phyloP scores from a whole-genome alignment of 257 asterid genomes.

The Salvia rosmarinus region DNA sequence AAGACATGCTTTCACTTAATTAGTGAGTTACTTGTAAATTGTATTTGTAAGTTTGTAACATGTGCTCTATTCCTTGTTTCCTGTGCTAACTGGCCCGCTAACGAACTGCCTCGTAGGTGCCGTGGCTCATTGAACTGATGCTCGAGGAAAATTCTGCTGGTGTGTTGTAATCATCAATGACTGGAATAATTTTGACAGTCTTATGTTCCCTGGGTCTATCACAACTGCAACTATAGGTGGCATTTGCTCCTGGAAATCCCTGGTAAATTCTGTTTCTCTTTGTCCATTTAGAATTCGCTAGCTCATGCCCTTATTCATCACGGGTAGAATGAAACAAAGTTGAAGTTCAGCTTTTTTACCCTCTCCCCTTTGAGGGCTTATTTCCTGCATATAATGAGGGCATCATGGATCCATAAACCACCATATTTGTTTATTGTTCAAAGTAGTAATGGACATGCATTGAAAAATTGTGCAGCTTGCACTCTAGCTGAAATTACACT shows the following conservation, averaged over 20 bases:
- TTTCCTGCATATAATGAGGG: conserved; percentile 7
- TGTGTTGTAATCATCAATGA: conserved; percentile 28
- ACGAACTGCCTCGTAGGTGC: conserved; percentile 60
- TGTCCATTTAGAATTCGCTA: not conserved
- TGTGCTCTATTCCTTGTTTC: too few species aligned
- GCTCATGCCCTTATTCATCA: conserved; percentile 18
- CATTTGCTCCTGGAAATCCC: conserved; percentile 26
- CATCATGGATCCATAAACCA: not conserved
- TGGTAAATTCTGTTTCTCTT: conserved; percentile 37
- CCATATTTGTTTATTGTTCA: not conserved
- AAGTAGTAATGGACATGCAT: conserved; percentile 15
- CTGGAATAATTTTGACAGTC: conserved; percentile 28
- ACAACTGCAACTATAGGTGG: conserved; percentile 25
- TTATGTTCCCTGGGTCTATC: conserved; percentile 28
- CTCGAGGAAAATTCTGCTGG: conserved; percentile 43
- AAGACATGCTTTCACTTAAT: too few species aligned
- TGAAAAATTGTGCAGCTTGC: not conserved
- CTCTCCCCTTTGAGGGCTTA: conserved; percentile 13
- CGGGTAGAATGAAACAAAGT: conserved; percentile 10
- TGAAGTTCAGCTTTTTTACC: conserved; percentile 21
- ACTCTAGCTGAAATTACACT: conserved; percentile 3
- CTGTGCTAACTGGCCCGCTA: conserved; percentile 24
- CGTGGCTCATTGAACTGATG: conserved; percentile 95
- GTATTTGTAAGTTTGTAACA: too few species aligned
- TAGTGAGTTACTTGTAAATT: too few species aligned